Evolutionary conservation across 331 rosid genomes (phyloP).

Genomic region (Rhamnella rubrinervis): DNA sequence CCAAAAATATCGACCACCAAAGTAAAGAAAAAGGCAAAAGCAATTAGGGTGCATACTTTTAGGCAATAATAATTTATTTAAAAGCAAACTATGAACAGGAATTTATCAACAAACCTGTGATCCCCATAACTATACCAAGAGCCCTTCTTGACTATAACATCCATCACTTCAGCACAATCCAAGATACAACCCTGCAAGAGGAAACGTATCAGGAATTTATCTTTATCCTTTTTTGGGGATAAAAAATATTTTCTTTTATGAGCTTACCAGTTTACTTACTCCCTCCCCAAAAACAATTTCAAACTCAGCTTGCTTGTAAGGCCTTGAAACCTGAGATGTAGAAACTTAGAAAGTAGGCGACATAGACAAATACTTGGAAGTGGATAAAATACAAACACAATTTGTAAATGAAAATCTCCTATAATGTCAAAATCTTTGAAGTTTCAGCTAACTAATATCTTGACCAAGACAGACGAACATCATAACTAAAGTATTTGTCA

Average conservation of each 20-base stretch:
- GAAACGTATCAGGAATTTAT: constrained; percentile 22
- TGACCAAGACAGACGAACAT: too few relatives aligned
- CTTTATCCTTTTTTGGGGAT: constrained; percentile 4
- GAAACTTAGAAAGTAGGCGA: too few relatives aligned
- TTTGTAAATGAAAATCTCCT: too few relatives aligned
- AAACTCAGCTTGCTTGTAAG: constrained; percentile 95
- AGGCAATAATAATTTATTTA: background rate
- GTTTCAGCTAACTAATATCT: too few relatives aligned
- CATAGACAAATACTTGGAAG: too few relatives aligned
- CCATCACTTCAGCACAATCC: constrained; percentile 94
- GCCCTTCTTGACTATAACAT: constrained; percentile 75
- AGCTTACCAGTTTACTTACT: constrained; percentile 71
- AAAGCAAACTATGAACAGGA: constrained; percentile 19
- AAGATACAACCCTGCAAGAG: constrained; percentile 86
- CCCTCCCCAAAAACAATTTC: constrained; percentile 98
- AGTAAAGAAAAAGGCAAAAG: background rate
- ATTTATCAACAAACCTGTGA: constrained; percentile 59
- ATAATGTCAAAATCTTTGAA: too few relatives aligned
- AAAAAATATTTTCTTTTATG: background rate
- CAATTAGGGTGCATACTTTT: background rate
- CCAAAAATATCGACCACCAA: background rate
- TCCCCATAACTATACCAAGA: constrained; percentile 97
- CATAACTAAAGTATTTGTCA: too few relatives aligned
- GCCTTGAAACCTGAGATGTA: constrained; percentile 82
- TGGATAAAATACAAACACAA: too few relatives aligned